phyloP scores from a whole-genome alignment of 208 protist species.

The Histomonas meleagridis region DNA sequence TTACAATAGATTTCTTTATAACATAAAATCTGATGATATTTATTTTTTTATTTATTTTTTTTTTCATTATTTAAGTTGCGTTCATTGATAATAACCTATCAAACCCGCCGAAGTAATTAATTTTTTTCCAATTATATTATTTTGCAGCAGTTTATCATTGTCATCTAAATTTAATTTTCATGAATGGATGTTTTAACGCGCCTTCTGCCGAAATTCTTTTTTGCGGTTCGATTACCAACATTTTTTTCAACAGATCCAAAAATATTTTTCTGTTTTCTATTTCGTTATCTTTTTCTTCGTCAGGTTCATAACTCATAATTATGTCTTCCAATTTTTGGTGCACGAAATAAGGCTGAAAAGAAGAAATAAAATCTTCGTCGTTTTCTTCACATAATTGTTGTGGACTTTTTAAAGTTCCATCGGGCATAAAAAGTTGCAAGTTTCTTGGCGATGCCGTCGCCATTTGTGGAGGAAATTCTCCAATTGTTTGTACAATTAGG shows the following conservation, averaged over 20 bases:
- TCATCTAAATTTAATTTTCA: too few species aligned
- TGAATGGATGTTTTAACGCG: background rate
- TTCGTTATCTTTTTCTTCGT: background rate
- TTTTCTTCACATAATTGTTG: background rate
- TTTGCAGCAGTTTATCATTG: too few species aligned
- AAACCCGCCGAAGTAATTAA: too few species aligned
- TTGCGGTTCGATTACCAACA: background rate
- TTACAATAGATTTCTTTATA: too few species aligned
- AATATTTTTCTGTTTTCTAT: background rate
- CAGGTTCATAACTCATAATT: background rate
- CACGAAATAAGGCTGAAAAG: background rate
- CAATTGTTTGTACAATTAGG: background rate
- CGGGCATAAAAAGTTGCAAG: background rate
- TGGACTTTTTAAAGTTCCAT: background rate
- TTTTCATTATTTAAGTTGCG: too few species aligned
- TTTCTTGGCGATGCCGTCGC: background rate
- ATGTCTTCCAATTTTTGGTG: background rate
- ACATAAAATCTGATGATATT: too few species aligned
- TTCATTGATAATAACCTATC: background rate
- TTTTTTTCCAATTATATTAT: too few species aligned
- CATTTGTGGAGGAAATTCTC: background rate
- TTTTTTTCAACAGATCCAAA: background rate
- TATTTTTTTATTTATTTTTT: too few species aligned
- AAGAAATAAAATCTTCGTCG: background rate
- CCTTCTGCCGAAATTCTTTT: background rate